Percentiles rank a stretch among this genome's conserved stretches.
Evolutionary conservation across 306 rosid species (phyloP).

Genomic region (Ziziphus jujuba): DNA sequence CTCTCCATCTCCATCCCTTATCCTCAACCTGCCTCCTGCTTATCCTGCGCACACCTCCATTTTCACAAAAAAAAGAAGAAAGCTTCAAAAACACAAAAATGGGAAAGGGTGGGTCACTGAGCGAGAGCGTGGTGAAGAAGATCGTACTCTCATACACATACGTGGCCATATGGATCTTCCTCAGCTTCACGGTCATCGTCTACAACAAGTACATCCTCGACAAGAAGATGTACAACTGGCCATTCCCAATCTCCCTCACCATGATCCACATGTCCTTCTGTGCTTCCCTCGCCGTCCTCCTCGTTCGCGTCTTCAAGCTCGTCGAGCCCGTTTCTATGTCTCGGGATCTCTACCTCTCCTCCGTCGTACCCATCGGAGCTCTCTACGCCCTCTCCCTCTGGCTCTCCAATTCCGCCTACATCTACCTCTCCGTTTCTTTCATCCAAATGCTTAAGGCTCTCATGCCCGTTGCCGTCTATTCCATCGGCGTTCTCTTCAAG

Average conservation of each 20-base stretch:
- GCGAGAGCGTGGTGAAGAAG: conserved; percentile 77
- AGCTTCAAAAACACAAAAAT: conserved; percentile 20
- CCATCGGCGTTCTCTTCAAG: conserved; percentile 63
- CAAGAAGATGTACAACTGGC: conserved; percentile 92
- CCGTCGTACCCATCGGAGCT: conserved; percentile 88
- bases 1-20: conserved; percentile 1
- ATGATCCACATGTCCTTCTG: conserved; percentile 96
- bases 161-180: conserved; percentile 87
- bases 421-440: conserved; percentile 86
- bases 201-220: conserved; percentile 96
- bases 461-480: conserved; percentile 93
- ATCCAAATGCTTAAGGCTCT: conserved; percentile 92
- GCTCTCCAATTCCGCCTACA: conserved; percentile 92
- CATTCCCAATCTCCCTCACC: conserved; percentile 86
- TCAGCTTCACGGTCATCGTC: conserved; percentile 82
- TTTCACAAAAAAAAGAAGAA: background rate
- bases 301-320: conserved; percentile 60
- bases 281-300: conserved; percentile 65
- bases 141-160: conserved; percentile 76
- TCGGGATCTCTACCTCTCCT: conserved; percentile 60
- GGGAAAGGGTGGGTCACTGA: conserved; percentile 78
- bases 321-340: conserved; percentile 83
- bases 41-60: conserved; percentile 3
- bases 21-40: conserved; percentile 1
- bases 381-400: conserved; percentile 81